Conservation (phyloP, 2,329 filamentous ascomycete genomes). For the Fusarium kyushuense region DNA sequence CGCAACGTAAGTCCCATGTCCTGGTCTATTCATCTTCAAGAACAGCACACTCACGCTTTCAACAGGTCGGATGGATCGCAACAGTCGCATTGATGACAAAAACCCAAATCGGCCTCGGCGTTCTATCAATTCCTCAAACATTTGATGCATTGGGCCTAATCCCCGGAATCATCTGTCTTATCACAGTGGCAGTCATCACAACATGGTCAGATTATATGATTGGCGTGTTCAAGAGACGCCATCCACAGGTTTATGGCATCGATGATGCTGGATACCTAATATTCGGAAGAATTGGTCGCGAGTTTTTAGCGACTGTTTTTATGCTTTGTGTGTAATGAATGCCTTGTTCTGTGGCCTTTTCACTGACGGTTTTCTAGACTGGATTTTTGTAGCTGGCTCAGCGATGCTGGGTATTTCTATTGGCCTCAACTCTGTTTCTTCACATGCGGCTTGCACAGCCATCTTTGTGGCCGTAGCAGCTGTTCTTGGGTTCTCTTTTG, state of each 20-base stretch:
- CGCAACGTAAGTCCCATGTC: conserved; percentile 5
- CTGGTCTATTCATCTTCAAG: background rate
- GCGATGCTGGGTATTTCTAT: conserved; percentile 54
- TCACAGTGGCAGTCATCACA: conserved; percentile 55
- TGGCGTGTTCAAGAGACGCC: conserved; percentile 63
- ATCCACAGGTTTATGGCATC: conserved; percentile 65
- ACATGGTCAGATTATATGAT: conserved; percentile 54
- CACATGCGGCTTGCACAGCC: conserved; percentile 56
- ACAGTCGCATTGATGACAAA: conserved; percentile 61
- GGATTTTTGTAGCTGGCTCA: conserved; percentile 36
- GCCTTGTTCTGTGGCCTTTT: rapidly evolving
- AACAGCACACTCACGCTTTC: background rate
- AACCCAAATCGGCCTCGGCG: conserved; percentile 59
- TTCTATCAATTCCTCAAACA: conserved; percentile 61
- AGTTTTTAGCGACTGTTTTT: conserved; percentile 54
- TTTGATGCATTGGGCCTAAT: conserved; percentile 61
- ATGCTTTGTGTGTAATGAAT: conserved; percentile 50
- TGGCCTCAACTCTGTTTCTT: conserved; percentile 56
- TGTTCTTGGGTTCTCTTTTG: conserved; percentile 48
- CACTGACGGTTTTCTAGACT: conserved; percentile 10
- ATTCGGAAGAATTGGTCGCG: conserved; percentile 61
- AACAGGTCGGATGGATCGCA: conserved; percentile 58
- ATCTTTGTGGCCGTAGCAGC: conserved; percentile 55
- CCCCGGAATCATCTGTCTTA: conserved; percentile 59
- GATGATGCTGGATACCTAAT: conserved; percentile 64